Evolutionary conservation across 768 basidiomycete genomes (phyloP), one percentile per base, ranked within the genome.

Genomic region (Coprinellus micaceus): DNA sequence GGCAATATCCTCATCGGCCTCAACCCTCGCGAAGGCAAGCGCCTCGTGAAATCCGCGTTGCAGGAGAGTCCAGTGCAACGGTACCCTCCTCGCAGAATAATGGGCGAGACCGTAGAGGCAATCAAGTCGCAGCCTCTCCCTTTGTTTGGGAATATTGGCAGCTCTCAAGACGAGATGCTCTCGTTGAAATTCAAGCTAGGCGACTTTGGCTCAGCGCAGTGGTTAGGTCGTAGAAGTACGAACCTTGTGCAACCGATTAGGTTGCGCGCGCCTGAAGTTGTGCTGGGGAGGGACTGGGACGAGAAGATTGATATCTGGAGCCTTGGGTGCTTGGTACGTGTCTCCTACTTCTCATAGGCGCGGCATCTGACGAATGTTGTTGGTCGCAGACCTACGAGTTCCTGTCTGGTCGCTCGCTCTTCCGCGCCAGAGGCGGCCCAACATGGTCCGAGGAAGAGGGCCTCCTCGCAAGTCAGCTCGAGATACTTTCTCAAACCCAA

Each of bases 251-350:
- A 57, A 41, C 56, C 56, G 22, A 52, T 57, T 24, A 40, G 50
- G 10, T 30, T 66, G 5, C 62, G 65, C 1, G 33, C 66, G 15
- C 64, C 67, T 24, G 66, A 68, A 54, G 54, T 67, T 17, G 52
- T 65, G 10, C 54, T 67, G 21, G 67, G 67, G 12, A 59, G 61
- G 9, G 48, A 49, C 24, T 68, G 66, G 66, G 46, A 63, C 53
- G 57, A 68, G 55, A 59, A 58, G n/a, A 61, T 68, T 21, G 66
- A 68, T 53, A 65, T 68, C 21, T 68, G 64, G 63, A 60, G 63
- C 4, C 63, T 68, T 33, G 66, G 67, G 6, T 65, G 65, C 54
- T 46, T 65, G 57, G 66, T 66, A 54, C 28, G 54, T 33, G 24
- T 53, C 53, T 17, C 21, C 29, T 25, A 40, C 44, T 29, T 25